A percentile compares a stretch with the other conserved stretches of the same genome.
phyloP scores from a whole-genome alignment of 306 rosid species.

The Cercis canadensis region DNA sequence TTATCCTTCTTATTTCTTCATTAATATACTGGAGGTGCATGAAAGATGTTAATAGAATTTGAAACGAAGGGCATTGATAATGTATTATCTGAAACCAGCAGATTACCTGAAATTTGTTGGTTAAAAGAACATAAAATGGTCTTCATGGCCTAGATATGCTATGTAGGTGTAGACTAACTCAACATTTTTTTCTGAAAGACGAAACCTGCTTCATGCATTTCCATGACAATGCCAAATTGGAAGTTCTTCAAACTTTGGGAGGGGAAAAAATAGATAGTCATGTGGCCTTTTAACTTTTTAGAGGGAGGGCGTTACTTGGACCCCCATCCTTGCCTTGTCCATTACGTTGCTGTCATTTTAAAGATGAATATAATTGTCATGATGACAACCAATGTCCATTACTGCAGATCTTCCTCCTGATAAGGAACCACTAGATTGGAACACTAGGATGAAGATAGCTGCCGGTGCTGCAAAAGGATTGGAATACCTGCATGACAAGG shows the following conservation, averaged over 20 bases:
- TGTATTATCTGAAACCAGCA: background rate
- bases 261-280: too few relatives aligned
- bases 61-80: slow-evolving; percentile 4
- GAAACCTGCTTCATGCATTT: too few relatives aligned
- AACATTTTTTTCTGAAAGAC: too few relatives aligned
- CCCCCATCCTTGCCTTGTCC: background rate
- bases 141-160: too few relatives aligned
- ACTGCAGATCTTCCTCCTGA: slow-evolving; percentile 79
- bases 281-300: too few relatives aligned
- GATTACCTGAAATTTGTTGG: slow-evolving; percentile 1
- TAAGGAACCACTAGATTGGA: slow-evolving; percentile 88
- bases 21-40: slow-evolving; percentile 13
- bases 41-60: slow-evolving; percentile 2
- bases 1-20: slow-evolving; percentile 2
- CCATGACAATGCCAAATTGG: too few relatives aligned
- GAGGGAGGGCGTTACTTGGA: too few relatives aligned
- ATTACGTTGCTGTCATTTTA: background rate
- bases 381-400: slow-evolving; percentile 8
- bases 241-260: too few relatives aligned
- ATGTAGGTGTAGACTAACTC: too few relatives aligned
- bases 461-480: slow-evolving; percentile 91
- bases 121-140: too few relatives aligned
- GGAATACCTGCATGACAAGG: slow-evolving; percentile 88
- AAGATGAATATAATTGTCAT: background rate
- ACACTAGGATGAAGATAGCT: slow-evolving; percentile 89